Evolutionary conservation across 179 eudicot species (phyloP).

Genomic region (Gypsophila paniculata): DNA sequence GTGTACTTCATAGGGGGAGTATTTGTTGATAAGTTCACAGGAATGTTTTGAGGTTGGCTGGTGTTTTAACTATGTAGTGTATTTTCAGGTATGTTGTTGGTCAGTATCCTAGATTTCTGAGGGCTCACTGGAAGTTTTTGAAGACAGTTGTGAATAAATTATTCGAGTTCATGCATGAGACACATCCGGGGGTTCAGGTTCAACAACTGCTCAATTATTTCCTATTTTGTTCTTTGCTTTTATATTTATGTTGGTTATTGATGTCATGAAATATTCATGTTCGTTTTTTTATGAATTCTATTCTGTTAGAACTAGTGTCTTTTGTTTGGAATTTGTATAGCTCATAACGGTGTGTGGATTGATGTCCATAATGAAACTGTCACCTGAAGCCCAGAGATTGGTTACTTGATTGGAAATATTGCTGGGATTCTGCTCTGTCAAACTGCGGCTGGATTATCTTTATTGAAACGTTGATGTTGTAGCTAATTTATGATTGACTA

Average conservation of each 20-base stretch:
- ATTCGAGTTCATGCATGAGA: slow-evolving; percentile 99
- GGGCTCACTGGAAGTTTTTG: slow-evolving; percentile 99
- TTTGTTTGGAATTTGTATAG: not conserved
- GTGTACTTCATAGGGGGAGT: not conserved
- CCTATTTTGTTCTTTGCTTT: not conserved
- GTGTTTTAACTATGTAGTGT: not conserved
- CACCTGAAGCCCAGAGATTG: not conserved
- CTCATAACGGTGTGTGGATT: not conserved
- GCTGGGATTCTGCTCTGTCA: too few species aligned
- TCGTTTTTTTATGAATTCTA: not conserved
- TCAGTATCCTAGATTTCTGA: slow-evolving; percentile 93
- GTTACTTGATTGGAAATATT: not conserved
- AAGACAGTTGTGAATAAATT: slow-evolving; percentile 96
- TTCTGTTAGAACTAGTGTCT: not conserved
- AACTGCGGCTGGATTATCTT: not conserved
- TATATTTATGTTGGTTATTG: not conserved
- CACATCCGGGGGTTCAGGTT: slow-evolving; percentile 99
- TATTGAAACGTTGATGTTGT: not conserved
- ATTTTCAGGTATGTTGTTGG: slow-evolving; percentile 95
- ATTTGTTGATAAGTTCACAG: too few species aligned
- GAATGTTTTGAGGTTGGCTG: not conserved
- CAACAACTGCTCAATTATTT: not conserved
- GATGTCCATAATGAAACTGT: not conserved
- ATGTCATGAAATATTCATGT: not conserved
- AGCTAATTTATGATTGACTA: not conserved